Evolutionary conservation across 208 protist genomes (phyloP), one percentile per base, ranked within the genome.

Genomic region (Naegleria fowleri): DNA sequence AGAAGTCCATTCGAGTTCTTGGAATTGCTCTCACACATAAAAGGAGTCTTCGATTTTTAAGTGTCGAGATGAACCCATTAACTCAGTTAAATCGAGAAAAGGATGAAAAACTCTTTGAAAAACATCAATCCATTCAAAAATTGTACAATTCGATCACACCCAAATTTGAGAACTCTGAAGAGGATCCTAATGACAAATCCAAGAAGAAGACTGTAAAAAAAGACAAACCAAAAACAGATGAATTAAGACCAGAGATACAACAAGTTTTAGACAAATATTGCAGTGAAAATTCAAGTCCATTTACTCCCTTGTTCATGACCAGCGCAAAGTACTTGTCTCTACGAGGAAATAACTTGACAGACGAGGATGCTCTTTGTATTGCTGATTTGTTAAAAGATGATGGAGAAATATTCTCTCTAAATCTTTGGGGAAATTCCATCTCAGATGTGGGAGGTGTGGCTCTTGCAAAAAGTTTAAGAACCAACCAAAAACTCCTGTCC

Each of bases 351-450:
- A 38, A 88, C 15, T n/a, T 88, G 9, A 59, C 3, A 39, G 43
- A 88, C 58, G 41, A 88, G 0, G 41, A 88, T 36, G 85, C 85
- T 22, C 41, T 39, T 16, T 19, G 22, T n/a, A 88, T 88, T 39
- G 85, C 85, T 29, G 9, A 58, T 39, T 39, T 88, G 5, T 29
- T 88, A 58, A 36, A 33, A 38, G 41, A 58, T 13, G 40, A 88
- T 15, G 55, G 33, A 58, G 43, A 48, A 39, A 52, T 88, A 38
- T 39, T 88, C 19, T 88, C 85, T 15, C 29, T 88, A n/a, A 88
- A 88, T 58, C 58, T 88, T 22, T 88, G 13, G 13, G 85, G 85
- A 58, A 88, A 88, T 88, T n/a, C 25, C 16, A 88, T 88, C 38
- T 7, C 19, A 58, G 85, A 88, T 19, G 43, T 40, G 19, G 85